phyloP scores from a whole-genome alignment of 169 alveolate species.

The Cyclospora cayetanensis region DNA sequence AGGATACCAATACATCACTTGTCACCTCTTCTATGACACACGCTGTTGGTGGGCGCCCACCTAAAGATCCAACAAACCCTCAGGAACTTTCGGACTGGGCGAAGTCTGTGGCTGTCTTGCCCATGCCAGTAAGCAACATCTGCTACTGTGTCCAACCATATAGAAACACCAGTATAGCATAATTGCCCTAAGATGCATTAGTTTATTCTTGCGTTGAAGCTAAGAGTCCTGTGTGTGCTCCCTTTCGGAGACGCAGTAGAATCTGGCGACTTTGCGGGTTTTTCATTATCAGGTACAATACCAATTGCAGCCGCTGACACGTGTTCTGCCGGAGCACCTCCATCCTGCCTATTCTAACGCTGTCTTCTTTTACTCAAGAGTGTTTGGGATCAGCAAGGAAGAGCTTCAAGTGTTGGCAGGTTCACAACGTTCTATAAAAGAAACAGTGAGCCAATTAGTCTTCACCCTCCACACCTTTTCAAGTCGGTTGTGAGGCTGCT shows the following conservation, averaged over 20 bases:
- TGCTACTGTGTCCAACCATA: neutral
- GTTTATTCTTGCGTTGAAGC: neutral
- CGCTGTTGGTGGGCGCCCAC: constrained; percentile 66
- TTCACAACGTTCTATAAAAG: neutral
- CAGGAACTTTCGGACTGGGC: constrained; percentile 31
- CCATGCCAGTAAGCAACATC: constrained; percentile 66
- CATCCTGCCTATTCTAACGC: constrained; percentile 24
- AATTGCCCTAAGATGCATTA: neutral
- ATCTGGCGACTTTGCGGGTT: neutral
- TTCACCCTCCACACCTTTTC: no score
- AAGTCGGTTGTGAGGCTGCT: no score
- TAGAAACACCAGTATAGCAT: neutral
- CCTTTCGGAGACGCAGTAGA: neutral
- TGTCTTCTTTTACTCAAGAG: constrained; percentile 14
- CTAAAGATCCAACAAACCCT: constrained; percentile 60
- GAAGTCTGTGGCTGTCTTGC: constrained; percentile 59
- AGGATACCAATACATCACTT: neutral
- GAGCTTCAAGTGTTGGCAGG: neutral
- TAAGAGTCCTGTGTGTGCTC: neutral
- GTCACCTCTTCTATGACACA: neutral
- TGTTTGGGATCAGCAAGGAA: constrained; percentile 24
- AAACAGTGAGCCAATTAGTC: neutral
- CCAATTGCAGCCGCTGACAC: neutral
- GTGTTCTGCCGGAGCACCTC: constrained; percentile 2
- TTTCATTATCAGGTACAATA: constrained; percentile 42